Base-by-base conservation (phyloP, 371 early-diverging fungal genomes). In the Lichtheimia hyalospora region DNA sequence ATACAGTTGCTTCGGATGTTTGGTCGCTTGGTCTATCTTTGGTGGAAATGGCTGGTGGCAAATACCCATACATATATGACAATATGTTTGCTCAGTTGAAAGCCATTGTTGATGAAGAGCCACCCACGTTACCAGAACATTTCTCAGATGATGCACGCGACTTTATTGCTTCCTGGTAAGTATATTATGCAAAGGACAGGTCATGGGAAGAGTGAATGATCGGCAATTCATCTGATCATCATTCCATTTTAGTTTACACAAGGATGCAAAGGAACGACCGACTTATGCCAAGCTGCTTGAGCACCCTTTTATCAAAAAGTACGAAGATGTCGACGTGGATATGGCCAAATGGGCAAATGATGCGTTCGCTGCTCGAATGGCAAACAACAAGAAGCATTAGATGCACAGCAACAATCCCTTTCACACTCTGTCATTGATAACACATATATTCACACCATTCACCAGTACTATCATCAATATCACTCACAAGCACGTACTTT, bases 1-100 rank as follows among this genome's bases (percentile, higher is more conserved):
- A 92, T 65, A 88, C 89, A 0, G 88, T 90, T 2, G 84, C 88
- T 57, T 90, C 93, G 16, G 94, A 94, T 70, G 87, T 94, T 10
- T 94, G 93, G 93, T 91, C 91, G 24, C 85, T 98, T 34, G 97
- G 98, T 6, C 83, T 98, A 48, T 94, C 98, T 16, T 86, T 97
- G 61, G 83, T 95, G 40, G 98, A 98, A 67, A 83, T 92, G 39
- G 96, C 96, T 21, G 90, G 86, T 15, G 96, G 95, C 16, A 87
- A 89, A 58, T 92, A 90, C 66, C 92, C 92, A 21, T 93, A 89
- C 65, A 82, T 81, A 48, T 78, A 73, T 49, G 80, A 85, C 55
- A 79, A 83, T 48, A 85, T 94, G 67, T 94, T 95, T 83, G 96
- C 90, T 13, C 94, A 94, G 61, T 71, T 95, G 52, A 88, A 83